Base-by-base conservation (phyloP, 805 yeast genomes). In the Metschnikowia rubicola region DNA sequence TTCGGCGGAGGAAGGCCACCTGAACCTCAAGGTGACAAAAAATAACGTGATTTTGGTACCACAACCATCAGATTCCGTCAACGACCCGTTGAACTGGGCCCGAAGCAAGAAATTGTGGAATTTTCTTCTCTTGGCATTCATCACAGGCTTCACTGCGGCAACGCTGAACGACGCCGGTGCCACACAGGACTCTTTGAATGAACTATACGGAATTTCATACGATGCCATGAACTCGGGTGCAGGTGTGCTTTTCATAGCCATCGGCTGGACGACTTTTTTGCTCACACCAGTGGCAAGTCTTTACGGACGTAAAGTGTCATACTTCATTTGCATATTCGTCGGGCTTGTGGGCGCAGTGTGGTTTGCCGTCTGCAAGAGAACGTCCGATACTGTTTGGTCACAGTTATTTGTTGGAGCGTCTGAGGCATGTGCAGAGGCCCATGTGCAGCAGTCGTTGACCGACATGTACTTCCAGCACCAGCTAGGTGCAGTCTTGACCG, bases 391-490 rank as follows among this genome's bases (percentile, higher is more conserved):
- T 0, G 77, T 86, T 37, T 83, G 88, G 88, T 83, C 88, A 1
- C 92, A 86, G 63, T 64, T 86, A 37, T 85, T 86, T 63, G 88
- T 84, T 17, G 94, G 94, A n/a, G 81, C 84, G 15, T 75, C 85
- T 34, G 96, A 87, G 62, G 80, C 88, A 4, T 82, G 89, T 61
- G 86, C 88, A 10, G 88, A 83, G 60, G 86, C 88, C 28, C 83
- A 80, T 48, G 87, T 80, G 50, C 90, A 75, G 69, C 76, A 79
- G 57, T 83, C 81, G 39, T 74, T 77, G 56, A 78, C 89, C 2
- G 96, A 88, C 61, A 77, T 86, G 61, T 88, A 80, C 61, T 88
- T 75, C 65, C 85, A 81, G 53, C 96, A 88, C 63, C 90, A 87
- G 60, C 70, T 87, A 21, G 89, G 91, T 43, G 71, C 83, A 29